Conservation (phyloP, 2,329 filamentous ascomycete species). For the Amylocarpus encephaloides region DNA sequence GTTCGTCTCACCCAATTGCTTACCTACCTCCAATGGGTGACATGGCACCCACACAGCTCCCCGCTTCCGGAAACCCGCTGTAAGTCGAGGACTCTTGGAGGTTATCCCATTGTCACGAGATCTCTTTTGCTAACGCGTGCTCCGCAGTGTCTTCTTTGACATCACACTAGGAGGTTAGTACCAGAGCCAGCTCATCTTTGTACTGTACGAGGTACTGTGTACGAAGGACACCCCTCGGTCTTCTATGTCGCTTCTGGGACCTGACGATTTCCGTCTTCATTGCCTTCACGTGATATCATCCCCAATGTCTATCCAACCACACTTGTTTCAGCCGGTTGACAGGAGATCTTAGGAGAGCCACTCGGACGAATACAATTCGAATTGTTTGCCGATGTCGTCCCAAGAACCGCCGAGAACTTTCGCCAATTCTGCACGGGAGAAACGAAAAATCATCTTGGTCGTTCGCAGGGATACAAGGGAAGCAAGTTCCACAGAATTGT, state of each 20-base stretch:
- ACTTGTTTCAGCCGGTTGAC: conserved; percentile 8
- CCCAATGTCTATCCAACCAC: conserved; percentile 1
- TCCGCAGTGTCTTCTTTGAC: conserved; percentile 53
- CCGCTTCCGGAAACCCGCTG: conserved; percentile 39
- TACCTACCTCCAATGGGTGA: neutral
- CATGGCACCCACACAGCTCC: conserved; percentile 36
- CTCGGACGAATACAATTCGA: conserved; percentile 86
- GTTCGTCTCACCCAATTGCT: too few species aligned
- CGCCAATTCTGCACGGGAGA: conserved; percentile 96
- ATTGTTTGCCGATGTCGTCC: conserved; percentile 77
- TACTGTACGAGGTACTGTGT: too few species aligned
- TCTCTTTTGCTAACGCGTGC: conserved; percentile 10
- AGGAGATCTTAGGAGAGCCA: conserved; percentile 58
- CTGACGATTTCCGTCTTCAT: neutral
- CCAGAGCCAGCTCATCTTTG: neutral
- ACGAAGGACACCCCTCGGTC: neutral
- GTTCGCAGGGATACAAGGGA: conserved; percentile 89
- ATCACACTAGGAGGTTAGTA: conserved; percentile 68
- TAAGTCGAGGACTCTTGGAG: conserved; percentile 31
- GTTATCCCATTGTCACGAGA: conserved; percentile 11
- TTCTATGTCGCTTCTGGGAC: neutral
- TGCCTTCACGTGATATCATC: conserved; percentile 21
- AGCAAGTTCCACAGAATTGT: conserved; percentile 92
- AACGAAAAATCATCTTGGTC: conserved; percentile 68
- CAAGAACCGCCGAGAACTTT: conserved; percentile 92